These are phyloP conservation scores for Apiotrichum gracile DNA, from an alignment of 1,284 basidiomycete genomes.

Conservation along the genomic window DNA sequence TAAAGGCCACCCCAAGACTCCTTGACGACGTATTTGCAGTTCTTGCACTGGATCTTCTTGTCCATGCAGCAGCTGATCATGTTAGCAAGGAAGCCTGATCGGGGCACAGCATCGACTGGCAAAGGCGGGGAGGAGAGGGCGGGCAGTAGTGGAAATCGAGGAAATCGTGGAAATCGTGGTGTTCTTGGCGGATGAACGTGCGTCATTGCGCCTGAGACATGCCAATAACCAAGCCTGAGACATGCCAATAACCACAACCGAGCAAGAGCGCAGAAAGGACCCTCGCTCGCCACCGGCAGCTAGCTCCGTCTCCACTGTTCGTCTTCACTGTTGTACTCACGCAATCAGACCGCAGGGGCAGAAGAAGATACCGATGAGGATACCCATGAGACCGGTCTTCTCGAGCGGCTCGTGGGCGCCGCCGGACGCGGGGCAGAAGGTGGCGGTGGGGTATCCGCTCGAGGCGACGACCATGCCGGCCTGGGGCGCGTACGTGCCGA, in stretches of 20 bases:
- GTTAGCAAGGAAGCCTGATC: not conserved
- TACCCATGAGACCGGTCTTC: not conserved
- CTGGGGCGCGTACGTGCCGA: conserved; percentile 1
- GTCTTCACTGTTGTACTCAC: too few species aligned
- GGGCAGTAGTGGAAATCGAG: not conserved
- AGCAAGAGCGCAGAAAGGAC: too few species aligned
- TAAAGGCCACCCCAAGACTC: conserved; percentile 3
- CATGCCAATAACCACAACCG: too few species aligned
- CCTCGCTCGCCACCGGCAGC: too few species aligned
- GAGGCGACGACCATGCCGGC: not conserved
- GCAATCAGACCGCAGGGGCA: conserved; percentile 1
- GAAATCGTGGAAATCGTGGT: too few species aligned
- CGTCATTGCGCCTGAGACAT: too few species aligned
- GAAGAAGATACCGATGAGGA: conserved; percentile 3
- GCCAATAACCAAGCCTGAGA: too few species aligned
- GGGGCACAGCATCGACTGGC: not conserved
- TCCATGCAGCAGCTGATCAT: not conserved
- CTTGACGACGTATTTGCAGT: conserved; percentile 1
- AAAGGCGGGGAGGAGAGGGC: not conserved
- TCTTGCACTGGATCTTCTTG: not conserved
- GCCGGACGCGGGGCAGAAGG: conserved; percentile 1
- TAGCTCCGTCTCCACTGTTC: too few species aligned
- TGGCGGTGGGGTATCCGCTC: not conserved
- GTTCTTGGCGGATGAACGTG: too few species aligned
- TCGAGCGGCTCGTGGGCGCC: conserved; percentile 2